Evolutionary conservation across 768 basidiomycete genomes (phyloP), one percentile per base, ranked within the genome.

Genomic region (Lepiota venenata): DNA sequence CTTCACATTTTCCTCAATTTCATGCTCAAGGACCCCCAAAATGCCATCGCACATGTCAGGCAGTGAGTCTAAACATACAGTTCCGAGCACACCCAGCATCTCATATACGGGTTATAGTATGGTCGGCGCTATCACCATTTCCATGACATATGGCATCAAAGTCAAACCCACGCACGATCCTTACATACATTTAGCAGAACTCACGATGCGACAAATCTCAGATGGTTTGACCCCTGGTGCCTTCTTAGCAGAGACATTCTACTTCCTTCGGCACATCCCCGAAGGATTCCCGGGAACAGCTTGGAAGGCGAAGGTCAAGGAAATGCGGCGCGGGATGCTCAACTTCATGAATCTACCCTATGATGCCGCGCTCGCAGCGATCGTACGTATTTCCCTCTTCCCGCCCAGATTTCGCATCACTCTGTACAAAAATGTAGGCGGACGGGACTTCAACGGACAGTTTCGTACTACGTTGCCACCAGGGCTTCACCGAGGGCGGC

Each of bases 201-300:
- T 27, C 3, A 42, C 58, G 6, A 16, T 61, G 0, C 20, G 18
- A 4, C 36, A 18, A 5, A 32, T 58, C 9, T 41, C 52, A 7
- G 51, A 55, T 4, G 40, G 37, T 5, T 25, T 18, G 10, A 52
- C 18, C 2, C 53, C 50, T 14, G 61, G 58, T 12, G 54, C 56
- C 1, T 64, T 59, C 21, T 49, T 58, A 2, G 66, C 64, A 15
- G 64, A 67, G 44, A 39, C 52, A 8, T 52, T 57, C 1, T 35
- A 41, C 22, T 12, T 49, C 72, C 69, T 80, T 55, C 69, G 69
- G 39, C 62, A 77, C 50, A 61, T 81, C 36, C 79, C 79, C 1
- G 61, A 68, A 14, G 78, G 78, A 79, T 61, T 79, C 44, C 79
- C 78, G 3, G 77, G 78, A 9, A 75, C 76, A 8, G 57, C 57